phyloP scores from a whole-genome alignment of 1,284 basidiomycete species.

The Microbotryum scabiosae region DNA sequence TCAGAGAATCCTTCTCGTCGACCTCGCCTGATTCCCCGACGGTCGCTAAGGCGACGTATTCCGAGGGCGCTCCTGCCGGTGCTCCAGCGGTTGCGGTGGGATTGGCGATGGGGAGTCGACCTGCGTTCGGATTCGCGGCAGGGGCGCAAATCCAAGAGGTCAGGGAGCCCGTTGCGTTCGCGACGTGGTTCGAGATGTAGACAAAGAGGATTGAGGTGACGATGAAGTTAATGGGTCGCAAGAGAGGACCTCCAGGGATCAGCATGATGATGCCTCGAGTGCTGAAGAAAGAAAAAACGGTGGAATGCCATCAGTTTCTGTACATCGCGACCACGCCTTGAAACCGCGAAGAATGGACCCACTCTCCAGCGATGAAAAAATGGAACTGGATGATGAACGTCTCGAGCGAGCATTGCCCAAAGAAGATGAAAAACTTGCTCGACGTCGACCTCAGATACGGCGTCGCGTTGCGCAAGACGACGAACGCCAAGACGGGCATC shows the following conservation, averaged over 20 bases:
- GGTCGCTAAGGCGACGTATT: slow-evolving; percentile 26
- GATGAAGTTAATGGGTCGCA: slow-evolving; percentile 65
- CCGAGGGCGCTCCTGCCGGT: slow-evolving; percentile 6
- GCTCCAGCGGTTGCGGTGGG: slow-evolving; percentile 1
- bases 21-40: not conserved
- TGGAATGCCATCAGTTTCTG: not conserved
- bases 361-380: slow-evolving; percentile 73
- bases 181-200: slow-evolving; percentile 65
- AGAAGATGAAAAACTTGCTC: slow-evolving; percentile 63
- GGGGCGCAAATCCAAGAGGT: slow-evolving; percentile 59
- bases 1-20: not conserved
- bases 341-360: not conserved
- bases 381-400: slow-evolving; percentile 69
- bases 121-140: not conserved
- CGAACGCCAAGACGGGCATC: slow-evolving; percentile 67
- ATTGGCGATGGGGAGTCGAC: not conserved
- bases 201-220: slow-evolving; percentile 67
- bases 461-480: slow-evolving; percentile 65
- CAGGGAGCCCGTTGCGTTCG: slow-evolving; percentile 62
- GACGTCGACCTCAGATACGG: slow-evolving; percentile 58
- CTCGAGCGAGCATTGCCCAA: slow-evolving; percentile 50
- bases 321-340: not conserved
- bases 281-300: slow-evolving; percentile 5
- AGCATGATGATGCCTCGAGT: slow-evolving; percentile 74
- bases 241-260: slow-evolving; percentile 57